Evolutionary conservation across 805 yeast species (phyloP), one percentile per base, ranked within the genome.

Genomic region (Candida ficus): DNA sequence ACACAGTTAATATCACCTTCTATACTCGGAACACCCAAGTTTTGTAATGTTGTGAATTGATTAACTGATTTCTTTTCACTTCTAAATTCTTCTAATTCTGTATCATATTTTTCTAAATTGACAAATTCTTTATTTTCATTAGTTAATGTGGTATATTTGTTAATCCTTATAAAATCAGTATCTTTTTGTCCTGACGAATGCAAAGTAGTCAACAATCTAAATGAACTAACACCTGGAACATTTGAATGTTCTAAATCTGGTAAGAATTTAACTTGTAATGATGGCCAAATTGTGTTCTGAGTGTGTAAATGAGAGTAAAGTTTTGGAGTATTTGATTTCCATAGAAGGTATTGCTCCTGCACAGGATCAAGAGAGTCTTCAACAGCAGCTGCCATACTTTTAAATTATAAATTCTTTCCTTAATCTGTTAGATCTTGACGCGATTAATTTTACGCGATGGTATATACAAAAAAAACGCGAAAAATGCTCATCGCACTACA

Each of bases 301-400:
- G 93, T 82, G 46, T 83, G 80, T 34, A 87, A 67, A 46, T 82
- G 73, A 50, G 81, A 85, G 60, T 88, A 88, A 41, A 86, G 66
- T 47, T 82, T 66, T 9, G 88, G 88, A 3, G 87, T 80, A 28
- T 91, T 83, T 52, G 83, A 80, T 59, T 87, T 88, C 96, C 96
- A 88, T 8, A 46, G 46, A 17, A 58, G 53, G 39, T 68, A 68
- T 20, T 62, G 37, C 16, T 44, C 37, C 19, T 50, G 52, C 1
- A 38, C 33, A 14, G 43, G 33, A 9, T 29, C 33, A 0, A 12
- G n/a, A n/a, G n/a, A n/a, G n/a, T n/a, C n/a, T n/a, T n/a, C n/a
- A n/a, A n/a, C n/a, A n/a, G n/a, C n/a, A n/a, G n/a, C n/a, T n/a
- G n/a, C n/a, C n/a, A n/a, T n/a, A n/a, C n/a, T n/a, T n/a, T n/a